Conservation (phyloP, 148 eudicot species). For the Rhododendron henanense region DNA sequence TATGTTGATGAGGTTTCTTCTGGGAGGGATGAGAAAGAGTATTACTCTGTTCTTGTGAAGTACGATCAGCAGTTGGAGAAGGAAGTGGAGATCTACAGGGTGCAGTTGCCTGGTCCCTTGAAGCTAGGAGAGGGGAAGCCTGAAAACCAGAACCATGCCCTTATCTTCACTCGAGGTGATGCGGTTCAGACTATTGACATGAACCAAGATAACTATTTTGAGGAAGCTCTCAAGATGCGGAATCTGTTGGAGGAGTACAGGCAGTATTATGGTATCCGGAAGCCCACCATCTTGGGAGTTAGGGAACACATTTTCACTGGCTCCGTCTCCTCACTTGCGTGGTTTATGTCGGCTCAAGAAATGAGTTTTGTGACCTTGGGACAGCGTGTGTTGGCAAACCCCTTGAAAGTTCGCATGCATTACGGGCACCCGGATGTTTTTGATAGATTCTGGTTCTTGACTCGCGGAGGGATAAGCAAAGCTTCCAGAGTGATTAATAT, state of each 20-base stretch:
- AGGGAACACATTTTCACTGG: constrained; percentile 92
- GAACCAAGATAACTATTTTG: constrained; percentile 96
- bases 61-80: constrained; percentile 69
- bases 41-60: constrained; percentile 91
- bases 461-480: constrained; percentile 89
- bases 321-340: constrained; percentile 88
- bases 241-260: constrained; percentile 83
- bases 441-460: constrained; percentile 89
- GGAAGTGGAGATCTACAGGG: constrained; percentile 89
- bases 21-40: constrained; percentile 62
- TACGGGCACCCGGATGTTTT: constrained; percentile 97
- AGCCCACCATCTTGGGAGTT: constrained; percentile 89
- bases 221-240: constrained; percentile 89
- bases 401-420: constrained; percentile 88
- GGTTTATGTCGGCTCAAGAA: constrained; percentile 97
- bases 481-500: constrained; percentile 88
- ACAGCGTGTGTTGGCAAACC: constrained; percentile 92
- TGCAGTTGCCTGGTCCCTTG: constrained; percentile 84
- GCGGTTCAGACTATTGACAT: constrained; percentile 94
- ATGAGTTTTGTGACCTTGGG: constrained; percentile 92
- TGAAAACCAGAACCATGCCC: constrained; percentile 92
- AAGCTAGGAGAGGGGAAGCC: constrained; percentile 98
- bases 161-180: constrained; percentile 90
- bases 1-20: constrained; percentile 77
- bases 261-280: constrained; percentile 64